phyloP scores from a whole-genome alignment of 2,329 filamentous ascomycete genomes.

The Diaporthe eres region DNA sequence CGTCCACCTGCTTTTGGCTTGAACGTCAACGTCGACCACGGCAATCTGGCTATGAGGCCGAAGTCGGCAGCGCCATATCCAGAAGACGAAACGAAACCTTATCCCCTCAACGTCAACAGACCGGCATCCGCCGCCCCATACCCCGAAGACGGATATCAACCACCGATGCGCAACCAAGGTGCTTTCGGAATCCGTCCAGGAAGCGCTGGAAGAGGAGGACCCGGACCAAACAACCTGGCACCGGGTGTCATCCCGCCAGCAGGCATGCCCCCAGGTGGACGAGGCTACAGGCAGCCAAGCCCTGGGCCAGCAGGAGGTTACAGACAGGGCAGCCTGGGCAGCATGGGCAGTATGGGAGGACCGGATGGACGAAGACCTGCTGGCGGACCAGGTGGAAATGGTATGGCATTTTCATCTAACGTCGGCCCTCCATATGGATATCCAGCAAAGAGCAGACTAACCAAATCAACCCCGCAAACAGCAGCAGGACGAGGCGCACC shows the following conservation, averaged over 20 bases:
- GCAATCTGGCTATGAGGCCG: slow-evolving; percentile 56
- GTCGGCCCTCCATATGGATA: slow-evolving; percentile 49
- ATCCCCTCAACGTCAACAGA: slow-evolving; percentile 60
- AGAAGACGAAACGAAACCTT: slow-evolving; percentile 71
- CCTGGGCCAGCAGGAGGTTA: slow-evolving; percentile 50
- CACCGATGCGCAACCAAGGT: slow-evolving; percentile 53
- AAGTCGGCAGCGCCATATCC: slow-evolving; percentile 78
- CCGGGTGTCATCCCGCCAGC: slow-evolving; percentile 39
- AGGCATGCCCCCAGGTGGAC: slow-evolving; percentile 50
- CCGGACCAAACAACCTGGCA: slow-evolving; percentile 41
- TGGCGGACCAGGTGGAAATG: slow-evolving; percentile 40
- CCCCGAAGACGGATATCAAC: slow-evolving; percentile 59
- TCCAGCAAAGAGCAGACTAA: slow-evolving; percentile 54
- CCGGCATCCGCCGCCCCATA: slow-evolving; percentile 66
- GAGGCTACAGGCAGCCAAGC: slow-evolving; percentile 58
- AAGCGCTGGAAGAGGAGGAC: slow-evolving; percentile 47
- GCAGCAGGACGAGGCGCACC: slow-evolving; percentile 44
- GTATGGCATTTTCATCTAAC: slow-evolving; percentile 31
- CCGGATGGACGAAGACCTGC: slow-evolving; percentile 33
- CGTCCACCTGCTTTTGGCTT: slow-evolving; percentile 63
- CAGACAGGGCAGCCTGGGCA: slow-evolving; percentile 43
- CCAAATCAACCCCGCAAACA: slow-evolving; percentile 53
- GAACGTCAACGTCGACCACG: slow-evolving; percentile 62
- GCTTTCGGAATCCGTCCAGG: slow-evolving; percentile 69
- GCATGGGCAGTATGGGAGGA: slow-evolving; percentile 2